phyloP scores from a whole-genome alignment of 164 flowering plant species.

The Macadamia tetraphylla region DNA sequence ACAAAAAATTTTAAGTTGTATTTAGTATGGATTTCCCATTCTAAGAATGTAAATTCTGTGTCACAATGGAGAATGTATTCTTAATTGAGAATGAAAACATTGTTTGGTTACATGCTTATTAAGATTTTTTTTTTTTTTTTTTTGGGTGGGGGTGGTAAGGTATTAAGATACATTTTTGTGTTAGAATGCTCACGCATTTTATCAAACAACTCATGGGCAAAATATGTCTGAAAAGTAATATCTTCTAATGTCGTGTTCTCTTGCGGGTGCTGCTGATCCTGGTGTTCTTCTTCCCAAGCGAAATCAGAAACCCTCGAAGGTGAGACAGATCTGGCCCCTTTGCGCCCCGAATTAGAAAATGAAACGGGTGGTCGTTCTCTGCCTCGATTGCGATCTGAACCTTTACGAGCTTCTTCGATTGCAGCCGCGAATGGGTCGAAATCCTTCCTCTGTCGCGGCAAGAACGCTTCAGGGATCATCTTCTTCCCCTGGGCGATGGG shows the following conservation, averaged over 20 bases:
- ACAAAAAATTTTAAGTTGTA: too few relatives aligned
- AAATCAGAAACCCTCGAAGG: constrained; percentile 40
- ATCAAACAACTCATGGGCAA: too few relatives aligned
- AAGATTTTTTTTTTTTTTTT: too few relatives aligned
- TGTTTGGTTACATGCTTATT: too few relatives aligned
- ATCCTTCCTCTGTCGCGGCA: constrained; percentile 36
- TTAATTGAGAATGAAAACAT: too few relatives aligned
- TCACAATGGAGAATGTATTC: too few relatives aligned
- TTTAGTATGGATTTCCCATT: too few relatives aligned
- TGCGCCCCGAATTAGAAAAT: constrained; percentile 27
- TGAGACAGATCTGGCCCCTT: constrained; percentile 59
- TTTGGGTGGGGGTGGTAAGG: too few relatives aligned
- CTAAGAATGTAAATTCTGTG: too few relatives aligned
- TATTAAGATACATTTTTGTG: too few relatives aligned
- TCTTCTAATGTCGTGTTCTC: background rate
- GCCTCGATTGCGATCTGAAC: constrained; percentile 32
- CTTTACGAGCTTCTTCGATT: constrained; percentile 15
- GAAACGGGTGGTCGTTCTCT: constrained; percentile 26
- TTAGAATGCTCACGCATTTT: too few relatives aligned
- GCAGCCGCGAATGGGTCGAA: constrained; percentile 25
- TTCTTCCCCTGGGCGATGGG: constrained; percentile 27
- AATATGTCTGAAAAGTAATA: too few relatives aligned
- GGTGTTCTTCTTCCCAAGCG: constrained; percentile 37
- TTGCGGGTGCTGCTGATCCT: background rate
- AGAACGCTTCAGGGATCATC: constrained; percentile 35